Percentiles rank a stretch among this genome's conserved stretches.
Evolutionary conservation across 768 basidiomycete genomes (phyloP).

Genomic region (Leccinellum rugosiceps): DNA sequence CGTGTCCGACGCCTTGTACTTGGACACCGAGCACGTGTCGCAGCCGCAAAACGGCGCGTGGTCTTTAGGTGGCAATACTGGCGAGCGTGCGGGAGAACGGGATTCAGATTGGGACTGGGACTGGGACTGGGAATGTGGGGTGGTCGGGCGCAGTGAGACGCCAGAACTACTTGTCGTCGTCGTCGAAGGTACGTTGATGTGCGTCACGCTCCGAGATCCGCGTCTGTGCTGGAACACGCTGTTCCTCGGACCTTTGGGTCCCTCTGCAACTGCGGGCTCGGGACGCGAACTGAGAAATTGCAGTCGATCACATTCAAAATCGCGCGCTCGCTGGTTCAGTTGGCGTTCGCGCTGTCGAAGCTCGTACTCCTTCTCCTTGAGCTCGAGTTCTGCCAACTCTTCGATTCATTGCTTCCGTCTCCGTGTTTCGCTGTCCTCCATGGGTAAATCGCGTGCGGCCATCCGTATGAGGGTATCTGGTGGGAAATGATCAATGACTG

Average conservation of each 20-base stretch:
- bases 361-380: conserved; percentile 53
- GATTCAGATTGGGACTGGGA: too few relatives aligned
- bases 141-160: too few relatives aligned
- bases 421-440: conserved; percentile 26
- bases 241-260: conserved; percentile 25
- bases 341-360: conserved; percentile 53
- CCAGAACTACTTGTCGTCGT: background rate
- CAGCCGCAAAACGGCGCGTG: conserved; percentile 70
- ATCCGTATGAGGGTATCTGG: conserved; percentile 22
- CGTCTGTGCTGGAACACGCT: conserved; percentile 26
- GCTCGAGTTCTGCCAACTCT: conserved; percentile 47
- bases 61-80: conserved; percentile 29
- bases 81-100: conserved; percentile 21
- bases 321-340: conserved; percentile 48
- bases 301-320: conserved; percentile 56
- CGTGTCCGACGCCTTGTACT: conserved; percentile 43
- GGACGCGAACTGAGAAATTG: conserved; percentile 36
- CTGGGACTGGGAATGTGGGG: too few relatives aligned
- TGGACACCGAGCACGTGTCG: conserved; percentile 55
- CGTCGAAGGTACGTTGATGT: conserved; percentile 16
- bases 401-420: conserved; percentile 32
- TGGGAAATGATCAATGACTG: conserved; percentile 13
- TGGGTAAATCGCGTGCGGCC: conserved; percentile 13
- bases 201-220: conserved; percentile 29
- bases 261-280: conserved; percentile 28